Percentiles rank a stretch among this genome's conserved stretches.
phyloP scores from a whole-genome alignment of 2,329 filamentous ascomycete species.

The Botrytis byssoidea region DNA sequence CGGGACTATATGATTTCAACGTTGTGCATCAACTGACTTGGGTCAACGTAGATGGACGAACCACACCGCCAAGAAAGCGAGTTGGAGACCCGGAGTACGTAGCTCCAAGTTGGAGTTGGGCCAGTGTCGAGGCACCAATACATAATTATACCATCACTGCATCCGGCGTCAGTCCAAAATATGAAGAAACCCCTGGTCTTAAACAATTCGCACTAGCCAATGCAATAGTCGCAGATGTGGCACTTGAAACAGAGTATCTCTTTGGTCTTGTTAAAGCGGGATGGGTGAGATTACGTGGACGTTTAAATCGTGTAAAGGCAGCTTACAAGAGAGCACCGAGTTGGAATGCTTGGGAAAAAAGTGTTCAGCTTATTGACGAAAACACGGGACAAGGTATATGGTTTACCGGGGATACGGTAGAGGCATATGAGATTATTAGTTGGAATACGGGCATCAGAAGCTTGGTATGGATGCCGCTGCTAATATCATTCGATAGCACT shows the following conservation, averaged over 20 bases:
- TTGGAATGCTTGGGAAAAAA: conserved; percentile 2
- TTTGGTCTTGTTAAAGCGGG: background rate
- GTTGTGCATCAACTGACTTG: background rate
- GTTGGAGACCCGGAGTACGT: background rate
- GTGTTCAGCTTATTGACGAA: background rate
- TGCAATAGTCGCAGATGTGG: background rate
- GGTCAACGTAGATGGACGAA: background rate
- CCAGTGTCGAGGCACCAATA: background rate
- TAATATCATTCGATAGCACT: background rate
- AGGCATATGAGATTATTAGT: background rate
- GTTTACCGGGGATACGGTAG: background rate
- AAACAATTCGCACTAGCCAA: background rate
- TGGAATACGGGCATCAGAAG: background rate
- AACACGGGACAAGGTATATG: background rate
- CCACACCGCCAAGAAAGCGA: background rate
- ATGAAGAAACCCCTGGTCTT: background rate
- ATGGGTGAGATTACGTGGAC: background rate
- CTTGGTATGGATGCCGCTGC: background rate
- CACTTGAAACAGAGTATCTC: background rate
- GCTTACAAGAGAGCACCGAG: background rate
- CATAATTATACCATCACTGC: background rate
- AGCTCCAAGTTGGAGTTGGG: conserved; percentile 2
- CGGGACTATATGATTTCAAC: background rate
- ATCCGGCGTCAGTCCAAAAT: background rate
- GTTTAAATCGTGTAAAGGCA: background rate